Conservation (phyloP, 2,329 filamentous ascomycete species). For the Colletotrichum lindemuthianum region DNA sequence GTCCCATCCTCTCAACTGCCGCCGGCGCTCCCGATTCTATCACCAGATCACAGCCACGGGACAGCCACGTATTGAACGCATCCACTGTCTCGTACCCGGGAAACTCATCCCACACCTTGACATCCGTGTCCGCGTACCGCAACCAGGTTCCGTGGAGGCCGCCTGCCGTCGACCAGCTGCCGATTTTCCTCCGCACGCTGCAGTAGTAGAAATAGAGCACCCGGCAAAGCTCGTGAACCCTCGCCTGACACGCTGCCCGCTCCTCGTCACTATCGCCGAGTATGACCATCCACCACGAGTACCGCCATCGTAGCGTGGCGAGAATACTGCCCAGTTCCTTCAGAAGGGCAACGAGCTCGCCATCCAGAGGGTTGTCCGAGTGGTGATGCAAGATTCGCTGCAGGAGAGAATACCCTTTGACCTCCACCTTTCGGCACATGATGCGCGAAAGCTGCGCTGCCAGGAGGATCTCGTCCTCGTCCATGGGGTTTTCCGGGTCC, state of each 20-base stretch:
- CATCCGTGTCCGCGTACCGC: constrained; percentile 51
- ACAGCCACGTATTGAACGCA: constrained; percentile 53
- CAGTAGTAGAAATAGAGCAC: constrained; percentile 58
- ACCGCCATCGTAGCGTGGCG: constrained; percentile 53
- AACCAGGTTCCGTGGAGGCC: constrained; percentile 50
- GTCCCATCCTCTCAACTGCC: constrained; percentile 1
- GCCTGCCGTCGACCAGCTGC: constrained; percentile 48
- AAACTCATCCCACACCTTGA: constrained; percentile 53
- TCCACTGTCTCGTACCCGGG: constrained; percentile 48
- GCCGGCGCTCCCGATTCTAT: constrained; percentile 49
- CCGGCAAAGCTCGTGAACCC: constrained; percentile 51
- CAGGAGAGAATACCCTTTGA: constrained; percentile 54
- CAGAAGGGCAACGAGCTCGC: constrained; percentile 43
- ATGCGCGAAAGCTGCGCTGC: constrained; percentile 56
- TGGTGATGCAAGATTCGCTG: constrained; percentile 43
- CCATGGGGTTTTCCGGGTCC: constrained; percentile 46
- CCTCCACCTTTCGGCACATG: constrained; percentile 55
- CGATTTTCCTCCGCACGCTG: constrained; percentile 51
- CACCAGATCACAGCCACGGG: constrained; percentile 49
- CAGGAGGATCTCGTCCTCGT: constrained; percentile 51
- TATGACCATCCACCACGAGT: constrained; percentile 53
- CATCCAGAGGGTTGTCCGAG: constrained; percentile 23
- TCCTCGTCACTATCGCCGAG: constrained; percentile 50
- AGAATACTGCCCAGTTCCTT: constrained; percentile 38
- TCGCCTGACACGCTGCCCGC: constrained; percentile 50